Evolutionary conservation across 2,329 filamentous ascomycete species (phyloP).

Genomic region (Cladophialophora immunda): DNA sequence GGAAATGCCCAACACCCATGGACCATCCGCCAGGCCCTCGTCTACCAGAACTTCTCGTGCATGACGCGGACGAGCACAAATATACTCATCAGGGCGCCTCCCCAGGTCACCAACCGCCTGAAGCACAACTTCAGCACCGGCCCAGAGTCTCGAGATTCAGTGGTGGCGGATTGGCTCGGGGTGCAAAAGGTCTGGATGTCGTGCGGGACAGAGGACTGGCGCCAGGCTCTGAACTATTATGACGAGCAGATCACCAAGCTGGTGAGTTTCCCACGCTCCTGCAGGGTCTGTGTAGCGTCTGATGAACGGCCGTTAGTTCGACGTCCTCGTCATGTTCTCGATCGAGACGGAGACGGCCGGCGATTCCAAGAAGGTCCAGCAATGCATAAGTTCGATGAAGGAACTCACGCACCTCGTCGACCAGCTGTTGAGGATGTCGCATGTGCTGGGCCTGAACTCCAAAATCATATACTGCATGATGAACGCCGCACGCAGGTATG

Average conservation of each 20-base stretch:
- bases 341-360: slow-evolving; percentile 4
- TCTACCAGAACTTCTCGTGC: slow-evolving; percentile 13
- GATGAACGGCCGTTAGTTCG: slow-evolving; percentile 2
- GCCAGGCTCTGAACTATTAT: slow-evolving; percentile 10
- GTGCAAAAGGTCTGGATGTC: slow-evolving; percentile 8
- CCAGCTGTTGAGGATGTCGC: slow-evolving; percentile 5
- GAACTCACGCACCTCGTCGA: slow-evolving; percentile 12
- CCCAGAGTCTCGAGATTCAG: neutral
- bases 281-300: neutral
- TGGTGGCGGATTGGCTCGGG: neutral
- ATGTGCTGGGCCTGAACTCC: slow-evolving; percentile 4
- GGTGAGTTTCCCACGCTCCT: slow-evolving; percentile 1
- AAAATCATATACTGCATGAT: slow-evolving; percentile 7
- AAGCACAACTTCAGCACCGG: slow-evolving; percentile 9
- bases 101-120: slow-evolving; percentile 1
- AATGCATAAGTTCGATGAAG: slow-evolving; percentile 6
- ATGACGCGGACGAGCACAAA: slow-evolving; percentile 2
- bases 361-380: slow-evolving; percentile 14
- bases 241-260: slow-evolving; percentile 4
- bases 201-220: slow-evolving; percentile 9
- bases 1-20: slow-evolving; percentile 9
- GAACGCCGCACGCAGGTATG: slow-evolving; percentile 1
- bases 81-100: slow-evolving; percentile 7
- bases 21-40: slow-evolving; percentile 10
- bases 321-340: slow-evolving; percentile 9